Percentiles rank a stretch among this genome's conserved stretches.
phyloP scores from a whole-genome alignment of 2,329 filamentous ascomycete genomes.

The Pseudophaeomoniella oleicola region DNA sequence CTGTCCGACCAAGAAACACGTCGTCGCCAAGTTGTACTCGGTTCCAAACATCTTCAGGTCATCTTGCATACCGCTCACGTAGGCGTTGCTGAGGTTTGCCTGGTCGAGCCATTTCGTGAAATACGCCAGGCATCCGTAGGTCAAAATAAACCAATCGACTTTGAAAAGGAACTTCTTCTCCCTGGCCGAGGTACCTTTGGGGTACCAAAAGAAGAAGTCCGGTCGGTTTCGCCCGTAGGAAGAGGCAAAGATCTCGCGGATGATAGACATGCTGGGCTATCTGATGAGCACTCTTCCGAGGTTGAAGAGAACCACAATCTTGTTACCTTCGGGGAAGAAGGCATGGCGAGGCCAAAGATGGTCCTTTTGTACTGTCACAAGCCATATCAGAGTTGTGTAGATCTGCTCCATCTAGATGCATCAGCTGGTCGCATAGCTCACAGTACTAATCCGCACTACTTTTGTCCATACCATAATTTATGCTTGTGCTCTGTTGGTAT shows the following conservation, averaged over 20 bases:
- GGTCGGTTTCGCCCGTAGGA: slow-evolving; percentile 13
- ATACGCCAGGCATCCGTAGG: slow-evolving; percentile 30
- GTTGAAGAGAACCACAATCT: neutral
- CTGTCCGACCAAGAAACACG: slow-evolving; percentile 32
- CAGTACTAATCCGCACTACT: no score
- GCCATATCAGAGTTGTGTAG: neutral
- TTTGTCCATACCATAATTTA: no score
- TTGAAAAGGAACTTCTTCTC: slow-evolving; percentile 33
- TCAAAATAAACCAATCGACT: slow-evolving; percentile 34
- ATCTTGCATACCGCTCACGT: slow-evolving; percentile 22
- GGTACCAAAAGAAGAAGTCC: slow-evolving; percentile 15
- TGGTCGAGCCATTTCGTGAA: slow-evolving; percentile 35
- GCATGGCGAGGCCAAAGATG: neutral
- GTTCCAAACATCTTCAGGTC: slow-evolving; percentile 18
- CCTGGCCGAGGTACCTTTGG: slow-evolving; percentile 8
- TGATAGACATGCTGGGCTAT: neutral
- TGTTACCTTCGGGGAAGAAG: neutral
- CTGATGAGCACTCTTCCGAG: neutral
- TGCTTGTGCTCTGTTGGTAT: no score
- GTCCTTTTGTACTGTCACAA: neutral
- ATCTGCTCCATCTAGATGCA: no score
- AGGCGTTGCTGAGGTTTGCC: slow-evolving; percentile 34
- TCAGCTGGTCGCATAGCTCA: no score
- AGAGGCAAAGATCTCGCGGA: slow-evolving; percentile 14
- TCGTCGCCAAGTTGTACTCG: slow-evolving; percentile 28